These are phyloP conservation scores for Lodderomyces parapsilosis DNA, from an alignment of 1,139 yeast genomes.

Conservation along the genomic window DNA sequence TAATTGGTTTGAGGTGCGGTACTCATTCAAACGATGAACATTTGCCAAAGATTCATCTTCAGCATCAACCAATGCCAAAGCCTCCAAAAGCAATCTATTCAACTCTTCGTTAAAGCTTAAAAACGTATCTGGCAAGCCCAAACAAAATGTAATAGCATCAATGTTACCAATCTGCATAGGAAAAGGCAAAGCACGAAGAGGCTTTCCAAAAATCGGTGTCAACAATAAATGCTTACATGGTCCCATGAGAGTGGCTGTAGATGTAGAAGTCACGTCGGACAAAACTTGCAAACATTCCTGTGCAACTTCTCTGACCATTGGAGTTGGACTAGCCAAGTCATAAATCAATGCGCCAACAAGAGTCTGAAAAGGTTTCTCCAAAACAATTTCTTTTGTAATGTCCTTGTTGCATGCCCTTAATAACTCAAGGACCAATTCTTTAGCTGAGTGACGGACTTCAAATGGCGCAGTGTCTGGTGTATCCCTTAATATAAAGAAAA, in stretches of 20 bases:
- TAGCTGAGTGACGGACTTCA: slow-evolving; percentile 71
- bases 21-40: slow-evolving; percentile 80
- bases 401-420: slow-evolving; percentile 64
- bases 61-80: slow-evolving; percentile 92
- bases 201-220: slow-evolving; percentile 95
- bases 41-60: slow-evolving; percentile 94
- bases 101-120: slow-evolving; percentile 86
- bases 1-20: slow-evolving; percentile 83
- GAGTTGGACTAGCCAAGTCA: slow-evolving; percentile 87
- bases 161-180: slow-evolving; percentile 99
- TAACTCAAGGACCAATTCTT: slow-evolving; percentile 60
- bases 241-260: slow-evolving; percentile 71
- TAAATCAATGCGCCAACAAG: slow-evolving; percentile 85
- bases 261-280: slow-evolving; percentile 66
- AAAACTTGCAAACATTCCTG: slow-evolving; percentile 68
- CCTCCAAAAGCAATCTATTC: slow-evolving; percentile 80
- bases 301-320: slow-evolving; percentile 78
- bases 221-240: slow-evolving; percentile 81
- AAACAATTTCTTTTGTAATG: slow-evolving; percentile 56
- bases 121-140: slow-evolving; percentile 77
- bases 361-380: slow-evolving; percentile 76
- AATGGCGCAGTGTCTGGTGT: slow-evolving; percentile 88
- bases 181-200: slow-evolving; percentile 92
- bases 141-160: slow-evolving; percentile 90
- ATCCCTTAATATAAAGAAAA: slow-evolving; percentile 87